These are phyloP conservation scores for Nicotiana rustica DNA, from an alignment of 305 asterid genomes.

Conservation along the genomic window DNA sequence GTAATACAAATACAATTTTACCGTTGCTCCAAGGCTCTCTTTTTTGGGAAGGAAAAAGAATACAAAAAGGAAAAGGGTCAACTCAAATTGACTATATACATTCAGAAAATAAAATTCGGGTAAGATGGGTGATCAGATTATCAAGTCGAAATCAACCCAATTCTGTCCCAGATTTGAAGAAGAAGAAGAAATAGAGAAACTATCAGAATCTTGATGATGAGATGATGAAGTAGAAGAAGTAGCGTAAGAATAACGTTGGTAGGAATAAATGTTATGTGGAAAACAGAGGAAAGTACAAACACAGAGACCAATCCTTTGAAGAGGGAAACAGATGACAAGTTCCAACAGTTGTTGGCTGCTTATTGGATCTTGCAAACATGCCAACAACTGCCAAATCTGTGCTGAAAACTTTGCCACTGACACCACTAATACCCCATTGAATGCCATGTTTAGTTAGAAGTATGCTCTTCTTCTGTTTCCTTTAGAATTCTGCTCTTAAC, in stretches of 20 bases:
- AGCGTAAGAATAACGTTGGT: conserved; percentile 32
- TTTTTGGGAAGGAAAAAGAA: too few species aligned
- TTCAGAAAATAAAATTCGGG: not conserved
- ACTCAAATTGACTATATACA: conserved; percentile 15
- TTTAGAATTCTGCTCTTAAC: not conserved
- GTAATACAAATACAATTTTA: too few species aligned
- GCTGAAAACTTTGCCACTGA: conserved; percentile 54
- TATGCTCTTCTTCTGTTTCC: not conserved
- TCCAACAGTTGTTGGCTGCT: conserved; percentile 53
- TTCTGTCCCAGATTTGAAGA: not conserved
- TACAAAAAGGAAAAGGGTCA: not conserved
- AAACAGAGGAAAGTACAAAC: conserved; percentile 55
- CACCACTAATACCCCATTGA: conserved; percentile 49
- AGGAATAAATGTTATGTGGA: conserved; percentile 38
- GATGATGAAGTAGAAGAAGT: not conserved
- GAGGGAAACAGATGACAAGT: conserved; percentile 57
- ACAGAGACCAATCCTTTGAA: conserved; percentile 51
- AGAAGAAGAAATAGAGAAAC: not conserved
- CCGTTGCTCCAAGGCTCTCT: too few species aligned
- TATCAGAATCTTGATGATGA: not conserved
- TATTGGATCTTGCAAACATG: conserved; percentile 55
- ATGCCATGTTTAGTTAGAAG: conserved; percentile 41
- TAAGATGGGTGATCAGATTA: not conserved
- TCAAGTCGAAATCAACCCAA: too few species aligned
- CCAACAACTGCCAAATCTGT: conserved; percentile 53